Conservation (phyloP, 768 basidiomycete genomes). For the Rhizopogon rudus region DNA sequence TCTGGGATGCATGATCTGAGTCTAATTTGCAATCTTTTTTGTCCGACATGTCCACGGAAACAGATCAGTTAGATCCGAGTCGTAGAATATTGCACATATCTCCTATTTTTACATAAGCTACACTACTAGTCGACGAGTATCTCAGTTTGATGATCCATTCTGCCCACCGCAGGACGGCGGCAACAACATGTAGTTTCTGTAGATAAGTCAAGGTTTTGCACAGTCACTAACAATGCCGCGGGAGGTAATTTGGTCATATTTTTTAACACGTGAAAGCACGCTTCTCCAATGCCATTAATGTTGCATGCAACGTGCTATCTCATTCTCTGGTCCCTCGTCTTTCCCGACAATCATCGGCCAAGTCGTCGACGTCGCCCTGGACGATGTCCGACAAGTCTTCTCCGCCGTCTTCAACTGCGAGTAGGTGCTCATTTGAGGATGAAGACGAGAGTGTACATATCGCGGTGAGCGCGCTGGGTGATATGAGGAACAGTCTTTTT, state of each 20-base stretch:
- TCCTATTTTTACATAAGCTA: too few relatives aligned
- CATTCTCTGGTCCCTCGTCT: neutral
- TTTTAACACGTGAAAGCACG: slow-evolving; percentile 21
- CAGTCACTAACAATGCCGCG: neutral
- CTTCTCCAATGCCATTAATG: slow-evolving; percentile 3
- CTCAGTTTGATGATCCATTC: too few relatives aligned
- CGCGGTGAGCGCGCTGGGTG: slow-evolving; percentile 70
- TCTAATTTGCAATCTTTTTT: neutral
- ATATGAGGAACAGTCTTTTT: slow-evolving; percentile 57
- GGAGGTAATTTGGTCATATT: neutral
- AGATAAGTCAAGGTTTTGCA: too few relatives aligned
- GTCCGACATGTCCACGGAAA: neutral
- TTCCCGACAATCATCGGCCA: neutral
- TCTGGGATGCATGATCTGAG: neutral
- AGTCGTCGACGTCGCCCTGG: neutral
- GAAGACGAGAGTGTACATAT: slow-evolving; percentile 78
- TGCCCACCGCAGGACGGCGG: too few relatives aligned
- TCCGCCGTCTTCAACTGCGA: slow-evolving; percentile 7
- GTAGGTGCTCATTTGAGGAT: slow-evolving; percentile 29
- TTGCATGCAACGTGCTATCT: slow-evolving; percentile 7
- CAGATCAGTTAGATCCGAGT: neutral
- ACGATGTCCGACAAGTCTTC: slow-evolving; percentile 13
- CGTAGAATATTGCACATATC: too few relatives aligned
- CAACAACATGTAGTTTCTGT: too few relatives aligned
- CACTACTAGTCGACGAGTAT: too few relatives aligned